Conservation (phyloP, 306 rosid species). For the Biancaea sappan region DNA sequence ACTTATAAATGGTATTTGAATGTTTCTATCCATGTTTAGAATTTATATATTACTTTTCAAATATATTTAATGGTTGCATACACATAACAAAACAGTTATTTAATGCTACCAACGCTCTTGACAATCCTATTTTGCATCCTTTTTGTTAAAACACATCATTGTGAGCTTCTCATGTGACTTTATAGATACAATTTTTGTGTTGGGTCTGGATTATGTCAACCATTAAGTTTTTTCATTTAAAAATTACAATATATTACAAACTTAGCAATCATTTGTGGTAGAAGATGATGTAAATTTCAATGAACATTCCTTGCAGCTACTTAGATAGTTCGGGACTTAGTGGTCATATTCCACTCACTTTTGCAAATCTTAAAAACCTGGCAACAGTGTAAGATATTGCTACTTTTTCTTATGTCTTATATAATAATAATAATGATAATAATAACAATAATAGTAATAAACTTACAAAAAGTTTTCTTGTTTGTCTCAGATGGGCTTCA, state of each 20-base stretch:
- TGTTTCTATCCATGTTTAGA: not conserved
- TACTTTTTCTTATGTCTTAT: not conserved
- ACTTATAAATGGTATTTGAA: not conserved
- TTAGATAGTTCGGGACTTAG: slow-evolving; percentile 71
- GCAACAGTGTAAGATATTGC: slow-evolving; percentile 51
- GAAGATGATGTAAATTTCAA: slow-evolving; percentile 20
- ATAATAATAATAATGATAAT: not conserved
- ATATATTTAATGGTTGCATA: not conserved
- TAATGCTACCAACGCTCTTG: not conserved
- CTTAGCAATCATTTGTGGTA: not conserved
- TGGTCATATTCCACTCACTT: slow-evolving; percentile 77
- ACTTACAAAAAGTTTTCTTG: not conserved
- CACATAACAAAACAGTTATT: not conserved
- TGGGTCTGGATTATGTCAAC: not conserved
- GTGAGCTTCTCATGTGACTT: not conserved
- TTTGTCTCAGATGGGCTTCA: slow-evolving; percentile 70
- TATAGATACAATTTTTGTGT: not conserved
- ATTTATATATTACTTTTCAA: not conserved
- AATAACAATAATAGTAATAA: too few species aligned
- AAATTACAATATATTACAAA: not conserved
- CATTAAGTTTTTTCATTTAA: not conserved
- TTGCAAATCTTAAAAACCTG: slow-evolving; percentile 60
- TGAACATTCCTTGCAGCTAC: slow-evolving; percentile 54
- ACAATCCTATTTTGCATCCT: not conserved
- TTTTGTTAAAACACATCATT: not conserved